Conservation (phyloP, 495 filamentous ascomycete genomes). For the Aspergillus steynii region DNA sequence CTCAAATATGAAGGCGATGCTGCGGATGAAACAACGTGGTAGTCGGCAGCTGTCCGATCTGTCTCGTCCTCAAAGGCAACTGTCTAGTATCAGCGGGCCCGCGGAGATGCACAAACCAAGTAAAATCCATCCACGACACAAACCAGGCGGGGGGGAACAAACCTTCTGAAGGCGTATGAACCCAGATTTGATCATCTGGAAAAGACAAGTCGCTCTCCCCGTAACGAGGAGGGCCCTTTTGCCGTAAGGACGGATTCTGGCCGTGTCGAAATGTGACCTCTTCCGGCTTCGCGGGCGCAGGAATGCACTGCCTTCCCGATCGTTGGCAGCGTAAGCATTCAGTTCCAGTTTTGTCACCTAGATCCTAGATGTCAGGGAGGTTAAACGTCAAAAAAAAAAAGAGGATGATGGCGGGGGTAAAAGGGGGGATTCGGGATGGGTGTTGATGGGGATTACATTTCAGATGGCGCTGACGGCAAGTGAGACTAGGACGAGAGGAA, state of each 20-base stretch:
- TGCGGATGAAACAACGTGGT: slow-evolving; percentile 33
- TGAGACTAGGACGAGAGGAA: slow-evolving; percentile 32
- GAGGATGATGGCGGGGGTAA: neutral
- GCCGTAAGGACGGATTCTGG: slow-evolving; percentile 43
- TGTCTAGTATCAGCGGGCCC: slow-evolving; percentile 12
- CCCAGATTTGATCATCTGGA: slow-evolving; percentile 42
- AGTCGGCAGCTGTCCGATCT: slow-evolving; percentile 42
- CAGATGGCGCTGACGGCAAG: slow-evolving; percentile 48
- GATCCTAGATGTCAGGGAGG: neutral
- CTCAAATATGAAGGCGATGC: slow-evolving; percentile 20
- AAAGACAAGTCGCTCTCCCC: slow-evolving; percentile 44
- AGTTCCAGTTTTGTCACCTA: slow-evolving; percentile 44
- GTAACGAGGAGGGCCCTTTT: slow-evolving; percentile 43
- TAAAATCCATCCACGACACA: no score
- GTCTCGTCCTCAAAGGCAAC: slow-evolving; percentile 47
- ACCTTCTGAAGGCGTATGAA: slow-evolving; percentile 35
- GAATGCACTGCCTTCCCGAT: slow-evolving; percentile 45
- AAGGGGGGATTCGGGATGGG: neutral
- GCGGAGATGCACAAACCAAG: neutral
- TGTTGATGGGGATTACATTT: slow-evolving; percentile 36
- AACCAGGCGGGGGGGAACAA: neutral
- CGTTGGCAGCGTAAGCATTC: slow-evolving; percentile 45
- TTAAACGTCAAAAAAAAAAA: neutral
- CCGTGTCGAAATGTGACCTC: slow-evolving; percentile 47
- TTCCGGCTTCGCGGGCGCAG: slow-evolving; percentile 41